A percentile compares a stretch with the other conserved stretches of the same genome.
These are phyloP conservation scores for Akanthomyces uredinophilus DNA, from an alignment of 2,329 filamentous ascomycete genomes.

Conservation along the genomic window DNA sequence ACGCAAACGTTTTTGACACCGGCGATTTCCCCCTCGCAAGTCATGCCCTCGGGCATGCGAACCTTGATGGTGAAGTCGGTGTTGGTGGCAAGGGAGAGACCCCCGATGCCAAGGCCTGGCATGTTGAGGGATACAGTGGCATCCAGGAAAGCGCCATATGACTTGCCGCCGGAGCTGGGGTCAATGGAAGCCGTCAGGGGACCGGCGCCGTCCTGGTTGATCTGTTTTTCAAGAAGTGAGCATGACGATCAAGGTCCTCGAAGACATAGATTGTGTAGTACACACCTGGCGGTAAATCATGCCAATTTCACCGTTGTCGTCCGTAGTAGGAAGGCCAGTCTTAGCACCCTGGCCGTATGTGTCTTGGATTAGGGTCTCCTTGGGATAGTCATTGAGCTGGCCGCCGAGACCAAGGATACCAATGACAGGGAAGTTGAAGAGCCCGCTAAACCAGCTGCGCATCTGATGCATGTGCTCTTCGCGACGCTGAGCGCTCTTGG, in stretches of 20 bases:
- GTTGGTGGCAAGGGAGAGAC: slow-evolving; percentile 49
- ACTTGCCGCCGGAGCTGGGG: slow-evolving; percentile 53
- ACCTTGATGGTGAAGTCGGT: slow-evolving; percentile 58
- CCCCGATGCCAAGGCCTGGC: slow-evolving; percentile 46
- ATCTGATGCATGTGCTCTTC: slow-evolving; percentile 8
- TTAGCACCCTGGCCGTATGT: slow-evolving; percentile 49
- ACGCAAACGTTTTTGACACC: slow-evolving; percentile 43
- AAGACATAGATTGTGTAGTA: too few species aligned
- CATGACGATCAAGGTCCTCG: too few species aligned
- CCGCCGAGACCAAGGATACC: slow-evolving; percentile 21
- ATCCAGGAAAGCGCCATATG: slow-evolving; percentile 50
- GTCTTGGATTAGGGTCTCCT: slow-evolving; percentile 49
- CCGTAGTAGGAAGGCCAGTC: slow-evolving; percentile 55
- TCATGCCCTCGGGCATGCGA: slow-evolving; percentile 58
- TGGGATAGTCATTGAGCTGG: slow-evolving; percentile 35
- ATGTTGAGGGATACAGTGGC: slow-evolving; percentile 54
- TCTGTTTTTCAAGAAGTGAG: slow-evolving; percentile 34
- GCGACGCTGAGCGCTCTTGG: slow-evolving; percentile 7
- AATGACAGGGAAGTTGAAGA: slow-evolving; percentile 11
- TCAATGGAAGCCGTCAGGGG: slow-evolving; percentile 54
- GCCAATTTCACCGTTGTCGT: slow-evolving; percentile 54
- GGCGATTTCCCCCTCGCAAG: slow-evolving; percentile 19
- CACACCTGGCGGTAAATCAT: slow-evolving; percentile 54
- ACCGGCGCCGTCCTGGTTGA: slow-evolving; percentile 63
- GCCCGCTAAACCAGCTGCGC: slow-evolving; percentile 18